phyloP scores from a whole-genome alignment of 2,329 filamentous ascomycete species.

The Beauveria australis region DNA sequence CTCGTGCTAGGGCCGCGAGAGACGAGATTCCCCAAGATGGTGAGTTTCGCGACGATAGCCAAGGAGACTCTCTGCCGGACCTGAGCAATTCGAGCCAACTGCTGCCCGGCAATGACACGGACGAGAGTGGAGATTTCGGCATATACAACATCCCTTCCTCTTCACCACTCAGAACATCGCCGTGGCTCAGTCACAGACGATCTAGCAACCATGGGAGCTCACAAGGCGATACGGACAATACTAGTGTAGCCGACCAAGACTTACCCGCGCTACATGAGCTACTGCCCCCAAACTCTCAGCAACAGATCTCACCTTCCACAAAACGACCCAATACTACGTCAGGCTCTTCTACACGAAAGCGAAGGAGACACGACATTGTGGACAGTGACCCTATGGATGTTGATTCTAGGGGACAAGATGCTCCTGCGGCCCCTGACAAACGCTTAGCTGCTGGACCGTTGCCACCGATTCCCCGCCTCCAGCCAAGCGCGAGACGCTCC shows the following conservation, averaged over 20 bases:
- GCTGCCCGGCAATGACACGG: slow-evolving; percentile 14
- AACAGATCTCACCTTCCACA: slow-evolving; percentile 1
- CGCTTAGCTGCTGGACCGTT: not conserved
- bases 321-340: slow-evolving; percentile 20
- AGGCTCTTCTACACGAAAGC: slow-evolving; percentile 22
- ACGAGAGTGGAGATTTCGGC: slow-evolving; percentile 10
- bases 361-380: slow-evolving; percentile 22
- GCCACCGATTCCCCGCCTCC: slow-evolving; percentile 8
- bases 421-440: not conserved
- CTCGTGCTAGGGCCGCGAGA: slow-evolving; percentile 19
- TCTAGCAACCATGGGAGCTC: slow-evolving; percentile 28
- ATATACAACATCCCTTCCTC: slow-evolving; percentile 20
- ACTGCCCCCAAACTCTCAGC: slow-evolving; percentile 16
- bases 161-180: slow-evolving; percentile 23
- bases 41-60: slow-evolving; percentile 45
- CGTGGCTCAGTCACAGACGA: slow-evolving; percentile 16
- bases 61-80: slow-evolving; percentile 27
- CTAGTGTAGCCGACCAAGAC: slow-evolving; percentile 29
- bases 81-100: slow-evolving; percentile 29
- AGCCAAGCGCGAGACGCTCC: not conserved
- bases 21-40: slow-evolving; percentile 40
- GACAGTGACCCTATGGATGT: slow-evolving; percentile 25
- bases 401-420: too few relatives aligned
- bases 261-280: slow-evolving; percentile 30
- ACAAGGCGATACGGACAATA: slow-evolving; percentile 27